Base-by-base conservation (phyloP, 2,329 filamentous ascomycete species). In the Apiospora rasikravindrae region DNA sequence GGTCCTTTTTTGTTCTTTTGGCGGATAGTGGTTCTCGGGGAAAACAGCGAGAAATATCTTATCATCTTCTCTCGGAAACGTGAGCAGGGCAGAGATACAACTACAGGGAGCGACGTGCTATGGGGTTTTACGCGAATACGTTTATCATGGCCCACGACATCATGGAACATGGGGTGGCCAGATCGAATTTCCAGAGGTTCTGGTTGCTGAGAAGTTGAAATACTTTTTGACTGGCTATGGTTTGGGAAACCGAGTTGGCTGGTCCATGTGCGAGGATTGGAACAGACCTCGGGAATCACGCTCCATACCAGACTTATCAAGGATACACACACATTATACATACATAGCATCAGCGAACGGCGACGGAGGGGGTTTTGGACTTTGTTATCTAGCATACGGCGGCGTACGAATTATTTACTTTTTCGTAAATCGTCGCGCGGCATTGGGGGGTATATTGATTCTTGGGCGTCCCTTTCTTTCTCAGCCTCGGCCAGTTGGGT, bases 391-490 rank as follows among this genome's bases (percentile, higher is more conserved):
- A 64, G 57, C 33, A 64, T 64, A 40, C 33, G 40, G 57, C 57
- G 57, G 57, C 57, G 57, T 64, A 40, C 57, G 57, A 64, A n/a
- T 64, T 64, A 33, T 16, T 64, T 64, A 40, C 57, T 37, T 13
- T 6, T 64, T 64, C 57, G 57, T 64, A 24, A n/a, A 13, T 64
- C 57, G 57, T 64, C 57, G 57, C 57, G 57, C 57, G 33, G 57
- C 57, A 64, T 64, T 64, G 57, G 57, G 57, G 57, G 57, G 57
- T 64, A 64, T 64, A 64, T 40, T 64, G 57, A n/a, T 64, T 64
- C 19, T 40, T 22, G 33, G 57, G 19, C 11, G 33, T 64, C 57
- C 57, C 57, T 40, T 64, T 40, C 4, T 64, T 64, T 40, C 57
- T 40, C 57, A 64, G 33, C 57, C 57, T 64, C n/a, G 33, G 57